These are phyloP conservation scores for Globisporangium solare DNA, from an alignment of 352 stramenopile genomes.

Conservation along the genomic window DNA sequence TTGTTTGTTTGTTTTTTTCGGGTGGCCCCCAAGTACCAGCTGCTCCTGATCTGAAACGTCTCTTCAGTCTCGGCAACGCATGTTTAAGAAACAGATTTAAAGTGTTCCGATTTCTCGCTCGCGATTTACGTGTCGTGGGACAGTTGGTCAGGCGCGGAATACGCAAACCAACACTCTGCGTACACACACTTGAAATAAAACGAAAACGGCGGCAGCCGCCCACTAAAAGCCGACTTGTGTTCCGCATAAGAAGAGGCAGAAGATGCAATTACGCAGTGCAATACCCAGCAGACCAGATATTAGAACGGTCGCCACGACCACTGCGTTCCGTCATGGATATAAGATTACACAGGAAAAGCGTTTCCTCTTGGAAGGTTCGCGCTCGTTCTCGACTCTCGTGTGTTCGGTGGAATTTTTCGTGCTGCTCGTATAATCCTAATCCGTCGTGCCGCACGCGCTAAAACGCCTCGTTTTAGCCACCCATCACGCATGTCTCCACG, in stretches of 20 bases:
- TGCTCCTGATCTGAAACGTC: slow-evolving; percentile 8
- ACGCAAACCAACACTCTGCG: too few species aligned
- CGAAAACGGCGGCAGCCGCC: too few species aligned
- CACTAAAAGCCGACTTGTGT: not conserved
- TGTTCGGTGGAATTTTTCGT: not conserved
- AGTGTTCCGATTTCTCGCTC: not conserved
- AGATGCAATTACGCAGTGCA: not conserved
- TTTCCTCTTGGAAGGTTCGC: slow-evolving; percentile 1
- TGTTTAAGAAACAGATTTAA: not conserved
- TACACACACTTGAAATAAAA: too few species aligned
- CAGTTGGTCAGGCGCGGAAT: too few species aligned
- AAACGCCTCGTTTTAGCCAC: too few species aligned
- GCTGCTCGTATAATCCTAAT: too few species aligned
- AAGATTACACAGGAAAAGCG: not conserved
- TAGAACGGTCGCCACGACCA: not conserved
- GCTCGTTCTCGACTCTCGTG: slow-evolving; percentile 1
- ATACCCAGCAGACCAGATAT: not conserved
- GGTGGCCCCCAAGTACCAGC: too few species aligned
- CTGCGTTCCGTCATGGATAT: not conserved
- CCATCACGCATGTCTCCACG: slow-evolving; percentile 4
- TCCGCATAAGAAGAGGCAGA: too few species aligned
- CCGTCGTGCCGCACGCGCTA: too few species aligned
- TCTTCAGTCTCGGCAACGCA: slow-evolving; percentile 2
- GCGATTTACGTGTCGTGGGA: not conserved
- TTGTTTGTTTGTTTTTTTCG: not conserved